Evolutionary conservation across 306 rosid genomes (phyloP), one percentile per base, ranked within the genome.

Genomic region (Lagenaria siceraria): DNA sequence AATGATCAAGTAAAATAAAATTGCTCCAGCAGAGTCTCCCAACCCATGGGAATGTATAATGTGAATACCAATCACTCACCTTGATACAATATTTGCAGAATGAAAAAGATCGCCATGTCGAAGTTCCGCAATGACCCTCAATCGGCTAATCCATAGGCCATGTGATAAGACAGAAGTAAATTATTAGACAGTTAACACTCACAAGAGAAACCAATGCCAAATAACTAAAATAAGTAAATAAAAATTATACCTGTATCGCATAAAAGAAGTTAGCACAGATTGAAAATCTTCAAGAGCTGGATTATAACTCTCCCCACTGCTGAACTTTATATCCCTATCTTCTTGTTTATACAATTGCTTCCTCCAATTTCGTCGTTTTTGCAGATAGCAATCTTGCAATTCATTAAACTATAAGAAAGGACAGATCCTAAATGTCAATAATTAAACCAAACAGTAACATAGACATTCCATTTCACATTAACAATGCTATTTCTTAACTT

Each of bases 111-210:
- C 97, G 54, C 92, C 98, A 11, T 89, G 96, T 70, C 90, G 90
- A 68, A 90, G 82, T 87, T 93, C 98, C 0, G 98, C 90, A 80
- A 93, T 87, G 80, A 88, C 93, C 80, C 97, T 91, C 85, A 93
- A 53, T 85, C 91, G 97, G 63, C 98, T 93, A 83, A 85, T 81
- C 63, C 87, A 88, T 81, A 46, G 29, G 10, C 54, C 74, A 22
- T 68, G 54, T 21, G 19, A 42, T 22, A 68, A 81, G 53, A 75
- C 38, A 66, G 54, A 24, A 81, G 15, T 65, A 64, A 74, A 69
- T 31, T 19, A 19, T 13, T 29, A 29, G 17, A 3, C 38, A 48
- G 52, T 22, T 29, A 42, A 68, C 53, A 68, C 74, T 40, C 74
- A 22, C 53, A 10, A 8, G 35, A 68, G 74, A 40, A 66, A 66